Evolutionary conservation across 2,329 filamentous ascomycete species (phyloP).

Genomic region (Xylaria sp.): DNA sequence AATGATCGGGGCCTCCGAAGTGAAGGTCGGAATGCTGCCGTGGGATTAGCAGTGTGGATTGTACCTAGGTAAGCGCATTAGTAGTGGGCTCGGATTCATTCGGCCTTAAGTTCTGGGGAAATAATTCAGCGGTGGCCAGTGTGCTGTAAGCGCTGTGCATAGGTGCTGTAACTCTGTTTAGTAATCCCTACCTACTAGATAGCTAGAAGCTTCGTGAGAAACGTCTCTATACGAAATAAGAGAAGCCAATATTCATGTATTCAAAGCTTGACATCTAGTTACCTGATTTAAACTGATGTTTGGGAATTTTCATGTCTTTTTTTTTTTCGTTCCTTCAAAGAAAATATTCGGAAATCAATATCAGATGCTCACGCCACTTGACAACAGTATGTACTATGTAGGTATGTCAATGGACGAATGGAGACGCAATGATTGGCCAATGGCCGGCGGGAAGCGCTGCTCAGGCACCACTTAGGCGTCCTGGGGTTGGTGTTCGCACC

Average conservation of each 20-base stretch:
- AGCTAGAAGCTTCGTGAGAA: background rate
- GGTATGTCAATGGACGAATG: conserved; percentile 26
- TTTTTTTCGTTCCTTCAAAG: background rate
- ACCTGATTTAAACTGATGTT: too few species aligned
- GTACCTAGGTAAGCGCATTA: background rate
- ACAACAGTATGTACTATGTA: too few species aligned
- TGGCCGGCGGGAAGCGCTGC: conserved; percentile 22
- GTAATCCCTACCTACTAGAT: background rate
- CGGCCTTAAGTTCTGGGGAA: conserved; percentile 1
- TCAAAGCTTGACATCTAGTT: too few species aligned
- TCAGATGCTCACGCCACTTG: background rate
- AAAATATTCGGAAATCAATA: background rate
- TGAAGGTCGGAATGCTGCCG: conserved; percentile 28
- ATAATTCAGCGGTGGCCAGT: background rate
- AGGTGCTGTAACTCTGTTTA: background rate
- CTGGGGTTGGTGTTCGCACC: background rate
- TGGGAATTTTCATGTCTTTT: too few species aligned
- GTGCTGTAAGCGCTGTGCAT: background rate
- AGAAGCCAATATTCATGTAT: too few species aligned
- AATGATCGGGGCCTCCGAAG: conserved; percentile 33
- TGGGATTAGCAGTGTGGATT: conserved; percentile 2
- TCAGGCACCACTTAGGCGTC: conserved; percentile 1
- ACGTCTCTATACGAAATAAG: too few species aligned
- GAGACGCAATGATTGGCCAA: conserved; percentile 37
- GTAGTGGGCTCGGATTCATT: conserved; percentile 14